These are phyloP conservation scores for Nicotiana tabacum DNA, from an alignment of 257 asterid genomes.

Conservation along the genomic window DNA sequence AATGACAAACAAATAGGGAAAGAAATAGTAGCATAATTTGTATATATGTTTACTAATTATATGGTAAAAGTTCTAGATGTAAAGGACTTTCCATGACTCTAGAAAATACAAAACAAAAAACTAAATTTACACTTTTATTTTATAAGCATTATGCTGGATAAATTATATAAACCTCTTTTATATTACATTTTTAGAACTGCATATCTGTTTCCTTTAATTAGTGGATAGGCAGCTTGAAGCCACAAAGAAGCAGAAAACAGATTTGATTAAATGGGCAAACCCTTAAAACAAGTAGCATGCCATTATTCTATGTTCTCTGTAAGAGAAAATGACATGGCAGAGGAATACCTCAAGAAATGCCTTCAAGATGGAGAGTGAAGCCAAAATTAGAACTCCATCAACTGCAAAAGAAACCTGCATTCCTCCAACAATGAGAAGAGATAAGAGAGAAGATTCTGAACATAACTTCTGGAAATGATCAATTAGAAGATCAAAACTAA, in stretches of 20 bases:
- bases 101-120: neutral
- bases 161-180: neutral
- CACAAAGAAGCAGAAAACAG: neutral
- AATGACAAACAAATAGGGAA: neutral
- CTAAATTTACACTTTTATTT: neutral
- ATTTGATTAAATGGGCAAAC: neutral
- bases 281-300: neutral
- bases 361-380: conserved; percentile 30
- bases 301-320: neutral
- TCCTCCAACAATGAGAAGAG: neutral
- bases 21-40: neutral
- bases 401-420: conserved; percentile 32
- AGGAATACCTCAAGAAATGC: conserved; percentile 35
- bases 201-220: neutral
- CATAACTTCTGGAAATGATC: neutral
- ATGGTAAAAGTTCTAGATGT: neutral
- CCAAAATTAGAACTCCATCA: conserved; percentile 32
- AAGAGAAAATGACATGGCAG: neutral
- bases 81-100: neutral
- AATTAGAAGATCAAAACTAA: neutral
- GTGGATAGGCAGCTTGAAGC: neutral
- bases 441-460: neutral
- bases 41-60: neutral
- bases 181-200: neutral
- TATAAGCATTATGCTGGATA: neutral